Evolutionary conservation across 1,139 yeast species (phyloP).

Genomic region (Lodderomyces pseudojiufengensis): DNA sequence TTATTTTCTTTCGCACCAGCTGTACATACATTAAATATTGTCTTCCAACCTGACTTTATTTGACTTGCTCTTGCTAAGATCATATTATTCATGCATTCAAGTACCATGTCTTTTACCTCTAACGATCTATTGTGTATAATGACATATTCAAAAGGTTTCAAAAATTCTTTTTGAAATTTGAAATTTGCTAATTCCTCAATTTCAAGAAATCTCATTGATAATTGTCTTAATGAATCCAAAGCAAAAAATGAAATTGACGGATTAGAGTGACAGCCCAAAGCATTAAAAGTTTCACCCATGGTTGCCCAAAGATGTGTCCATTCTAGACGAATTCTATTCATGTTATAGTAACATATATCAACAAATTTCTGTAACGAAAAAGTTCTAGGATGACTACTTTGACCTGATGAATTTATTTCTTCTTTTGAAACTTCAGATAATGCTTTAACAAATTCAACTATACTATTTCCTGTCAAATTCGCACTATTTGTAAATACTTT

Average conservation of each 20-base stretch:
- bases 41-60: slow-evolving; percentile 93
- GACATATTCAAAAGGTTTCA: slow-evolving; percentile 85
- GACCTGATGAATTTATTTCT: slow-evolving; percentile 87
- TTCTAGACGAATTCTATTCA: slow-evolving; percentile 93
- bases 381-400: slow-evolving; percentile 78
- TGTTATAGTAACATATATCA: slow-evolving; percentile 95
- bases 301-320: slow-evolving; percentile 96
- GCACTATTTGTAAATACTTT: slow-evolving; percentile 83
- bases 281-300: slow-evolving; percentile 86
- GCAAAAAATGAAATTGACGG: slow-evolving; percentile 83
- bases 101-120: slow-evolving; percentile 83
- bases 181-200: slow-evolving; percentile 93
- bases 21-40: slow-evolving; percentile 75
- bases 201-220: slow-evolving; percentile 87
- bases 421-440: slow-evolving; percentile 83
- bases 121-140: slow-evolving; percentile 62
- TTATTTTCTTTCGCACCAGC: slow-evolving; percentile 56
- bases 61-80: slow-evolving; percentile 68
- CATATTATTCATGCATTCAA: slow-evolving; percentile 88
- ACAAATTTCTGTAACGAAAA: slow-evolving; percentile 93
- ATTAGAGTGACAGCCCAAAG: slow-evolving; percentile 78
- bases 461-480: slow-evolving; percentile 75
- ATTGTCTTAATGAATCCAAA: slow-evolving; percentile 86
- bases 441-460: slow-evolving; percentile 82
- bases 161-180: slow-evolving; percentile 91